Percentiles rank a stretch among this genome's conserved stretches.
These are phyloP conservation scores for Tritrichomonas musculus DNA, from an alignment of 208 protist genomes.

Conservation along the genomic window DNA sequence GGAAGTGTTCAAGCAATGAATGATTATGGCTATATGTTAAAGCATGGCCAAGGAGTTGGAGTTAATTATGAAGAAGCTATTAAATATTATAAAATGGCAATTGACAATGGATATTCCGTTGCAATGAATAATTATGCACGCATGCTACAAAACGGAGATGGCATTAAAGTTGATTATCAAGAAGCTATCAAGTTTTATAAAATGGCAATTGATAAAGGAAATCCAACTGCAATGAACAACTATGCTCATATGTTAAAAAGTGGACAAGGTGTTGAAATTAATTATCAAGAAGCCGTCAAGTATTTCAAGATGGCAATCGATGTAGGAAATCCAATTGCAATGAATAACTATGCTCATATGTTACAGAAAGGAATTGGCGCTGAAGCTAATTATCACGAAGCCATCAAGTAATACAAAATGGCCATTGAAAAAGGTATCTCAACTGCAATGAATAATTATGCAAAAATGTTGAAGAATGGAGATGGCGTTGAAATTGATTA, in stretches of 20 bases:
- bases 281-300: not conserved
- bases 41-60: not conserved
- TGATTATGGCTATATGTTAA: not conserved
- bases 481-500: not conserved
- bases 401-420: not conserved
- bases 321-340: not conserved
- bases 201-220: too few species aligned
- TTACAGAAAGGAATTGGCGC: not conserved
- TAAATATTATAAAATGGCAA: too few species aligned
- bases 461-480: not conserved
- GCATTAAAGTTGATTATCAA: too few species aligned
- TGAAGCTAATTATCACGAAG: not conserved
- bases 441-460: not conserved
- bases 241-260: not conserved
- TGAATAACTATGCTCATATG: not conserved
- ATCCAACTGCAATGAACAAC: not conserved
- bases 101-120: too few species aligned
- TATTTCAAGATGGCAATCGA: not conserved
- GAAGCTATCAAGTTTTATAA: too few species aligned
- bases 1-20: too few species aligned
- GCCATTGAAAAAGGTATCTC: not conserved
- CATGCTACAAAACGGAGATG: too few species aligned
- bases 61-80: not conserved
- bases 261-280: not conserved
- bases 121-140: too few species aligned